Conservation (phyloP, 768 basidiomycete species). For the Termitomyces sp. region DNA sequence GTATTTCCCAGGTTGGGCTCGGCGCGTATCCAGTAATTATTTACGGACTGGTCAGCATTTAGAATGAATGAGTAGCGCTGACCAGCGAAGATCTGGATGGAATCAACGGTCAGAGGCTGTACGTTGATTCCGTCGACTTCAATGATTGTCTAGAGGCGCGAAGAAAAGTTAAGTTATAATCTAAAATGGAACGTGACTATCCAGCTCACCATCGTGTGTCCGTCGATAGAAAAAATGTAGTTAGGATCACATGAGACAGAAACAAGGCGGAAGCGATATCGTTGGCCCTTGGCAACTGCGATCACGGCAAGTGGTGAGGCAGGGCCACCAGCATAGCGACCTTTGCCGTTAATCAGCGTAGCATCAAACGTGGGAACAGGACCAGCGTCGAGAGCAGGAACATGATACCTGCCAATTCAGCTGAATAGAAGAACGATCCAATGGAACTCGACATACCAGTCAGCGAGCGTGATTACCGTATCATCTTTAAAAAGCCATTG, state of each 20-base stretch:
- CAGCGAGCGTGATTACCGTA: conserved; percentile 44
- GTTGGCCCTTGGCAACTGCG: conserved; percentile 29
- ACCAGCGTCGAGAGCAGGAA: conserved; percentile 16
- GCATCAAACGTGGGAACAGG: conserved; percentile 24
- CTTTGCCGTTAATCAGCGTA: conserved; percentile 47
- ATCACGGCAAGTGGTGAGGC: conserved; percentile 34
- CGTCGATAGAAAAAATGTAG: conserved; percentile 37
- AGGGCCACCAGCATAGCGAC: conserved; percentile 40
- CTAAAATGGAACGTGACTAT: background rate
- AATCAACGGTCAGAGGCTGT: conserved; percentile 29
- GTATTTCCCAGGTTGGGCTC: conserved; percentile 17
- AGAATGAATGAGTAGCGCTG: conserved; percentile 32
- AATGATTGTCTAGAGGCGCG: conserved; percentile 25
- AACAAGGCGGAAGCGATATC: conserved; percentile 53
- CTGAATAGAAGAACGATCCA: background rate
- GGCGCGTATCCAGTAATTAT: conserved; percentile 36
- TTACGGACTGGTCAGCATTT: conserved; percentile 28
- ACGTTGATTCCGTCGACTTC: conserved; percentile 31
- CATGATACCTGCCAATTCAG: conserved; percentile 27
- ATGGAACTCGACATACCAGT: conserved; percentile 29
- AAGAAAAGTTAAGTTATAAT: background rate
- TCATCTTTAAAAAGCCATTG: conserved; percentile 14
- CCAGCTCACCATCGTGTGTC: conserved; percentile 19
- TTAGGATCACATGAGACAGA: conserved; percentile 44
- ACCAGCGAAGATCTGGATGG: conserved; percentile 33